Conservation (phyloP, 495 filamentous ascomycete species). For the Aspergillus biplanus region DNA sequence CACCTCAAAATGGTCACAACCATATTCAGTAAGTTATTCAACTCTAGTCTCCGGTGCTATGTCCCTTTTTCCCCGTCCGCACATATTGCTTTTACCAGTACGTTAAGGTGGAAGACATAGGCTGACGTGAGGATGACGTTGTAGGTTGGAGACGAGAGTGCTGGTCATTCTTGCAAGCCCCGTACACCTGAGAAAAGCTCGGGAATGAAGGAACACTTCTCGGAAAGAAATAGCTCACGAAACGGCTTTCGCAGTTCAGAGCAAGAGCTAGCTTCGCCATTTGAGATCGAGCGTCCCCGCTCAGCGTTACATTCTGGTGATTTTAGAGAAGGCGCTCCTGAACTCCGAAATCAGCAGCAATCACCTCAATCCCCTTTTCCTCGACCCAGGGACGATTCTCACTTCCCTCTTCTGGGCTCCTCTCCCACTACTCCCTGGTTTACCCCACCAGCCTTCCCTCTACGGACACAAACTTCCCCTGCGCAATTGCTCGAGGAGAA, state of each 20-base stretch:
- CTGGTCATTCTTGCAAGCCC: constrained; percentile 17
- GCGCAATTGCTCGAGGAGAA: constrained; percentile 25
- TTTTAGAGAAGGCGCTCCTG: constrained; percentile 66
- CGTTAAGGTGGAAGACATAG: background rate
- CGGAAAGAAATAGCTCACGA: constrained; percentile 11
- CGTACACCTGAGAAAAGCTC: constrained; percentile 15
- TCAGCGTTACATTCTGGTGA: constrained; percentile 90
- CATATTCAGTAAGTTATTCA: constrained; percentile 59
- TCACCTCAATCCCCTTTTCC: constrained; percentile 28
- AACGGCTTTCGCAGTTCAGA: constrained; percentile 8
- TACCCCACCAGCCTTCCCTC: constrained; percentile 32
- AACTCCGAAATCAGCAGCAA: constrained; percentile 31
- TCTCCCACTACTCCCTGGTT: constrained; percentile 58
- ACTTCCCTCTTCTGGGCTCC: constrained; percentile 37
- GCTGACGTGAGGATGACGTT: constrained; percentile 11
- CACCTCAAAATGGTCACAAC: constrained; percentile 74
- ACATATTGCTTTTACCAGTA: no score
- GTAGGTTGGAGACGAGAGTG: constrained; percentile 23
- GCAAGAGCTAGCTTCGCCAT: constrained; percentile 40
- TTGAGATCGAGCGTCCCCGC: constrained; percentile 77
- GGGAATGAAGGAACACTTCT: constrained; percentile 14
- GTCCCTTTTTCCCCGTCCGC: background rate
- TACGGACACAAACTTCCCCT: constrained; percentile 22
- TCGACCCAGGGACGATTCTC: constrained; percentile 21
- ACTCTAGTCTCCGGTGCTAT: background rate